These are phyloP conservation scores for Coelastrella sp. DNA, from an alignment of 139 green algal genomes.

Conservation along the genomic window DNA sequence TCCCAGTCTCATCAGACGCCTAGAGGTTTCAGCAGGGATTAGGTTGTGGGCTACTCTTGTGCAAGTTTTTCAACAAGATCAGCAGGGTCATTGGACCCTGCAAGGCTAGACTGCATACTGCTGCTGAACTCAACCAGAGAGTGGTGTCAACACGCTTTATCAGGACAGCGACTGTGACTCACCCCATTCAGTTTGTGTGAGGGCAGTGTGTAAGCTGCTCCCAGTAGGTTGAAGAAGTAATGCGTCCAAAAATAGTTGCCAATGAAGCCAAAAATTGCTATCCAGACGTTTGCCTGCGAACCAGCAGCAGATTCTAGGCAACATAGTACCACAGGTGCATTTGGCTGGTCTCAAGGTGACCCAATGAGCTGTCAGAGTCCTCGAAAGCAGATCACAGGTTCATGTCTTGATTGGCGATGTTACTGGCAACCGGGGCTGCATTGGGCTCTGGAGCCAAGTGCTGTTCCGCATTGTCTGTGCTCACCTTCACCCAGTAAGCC, in stretches of 20 bases:
- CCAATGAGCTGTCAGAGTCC: too few relatives aligned
- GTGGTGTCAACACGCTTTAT: background rate
- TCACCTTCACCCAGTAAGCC: slow-evolving; percentile 93
- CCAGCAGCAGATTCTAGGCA: background rate
- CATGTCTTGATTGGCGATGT: too few relatives aligned
- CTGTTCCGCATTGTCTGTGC: background rate
- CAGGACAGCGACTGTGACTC: too few relatives aligned
- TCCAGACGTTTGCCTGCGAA: slow-evolving; percentile 95
- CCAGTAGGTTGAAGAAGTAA: slow-evolving; percentile 97
- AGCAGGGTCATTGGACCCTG: too few relatives aligned
- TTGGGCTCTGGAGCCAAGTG: background rate
- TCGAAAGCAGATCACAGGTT: too few relatives aligned
- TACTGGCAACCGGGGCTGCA: slow-evolving; percentile 11
- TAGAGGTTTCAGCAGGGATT: too few relatives aligned
- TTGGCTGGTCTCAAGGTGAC: too few relatives aligned
- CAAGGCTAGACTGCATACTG: too few relatives aligned
- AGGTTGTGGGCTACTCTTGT: too few relatives aligned
- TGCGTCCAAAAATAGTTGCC: slow-evolving; percentile 99
- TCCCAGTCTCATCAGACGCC: too few relatives aligned
- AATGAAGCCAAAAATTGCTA: slow-evolving; percentile 96
- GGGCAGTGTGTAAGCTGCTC: slow-evolving; percentile 94
- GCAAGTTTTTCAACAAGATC: too few relatives aligned
- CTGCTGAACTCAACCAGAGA: background rate
- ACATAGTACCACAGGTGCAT: too few relatives aligned
- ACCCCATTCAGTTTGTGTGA: slow-evolving; percentile 87